A percentile compares a stretch with the other conserved stretches of the same genome.
Evolutionary conservation across 2,329 filamentous ascomycete species (phyloP).

Genomic region (Conoideocrella luteorostrata): DNA sequence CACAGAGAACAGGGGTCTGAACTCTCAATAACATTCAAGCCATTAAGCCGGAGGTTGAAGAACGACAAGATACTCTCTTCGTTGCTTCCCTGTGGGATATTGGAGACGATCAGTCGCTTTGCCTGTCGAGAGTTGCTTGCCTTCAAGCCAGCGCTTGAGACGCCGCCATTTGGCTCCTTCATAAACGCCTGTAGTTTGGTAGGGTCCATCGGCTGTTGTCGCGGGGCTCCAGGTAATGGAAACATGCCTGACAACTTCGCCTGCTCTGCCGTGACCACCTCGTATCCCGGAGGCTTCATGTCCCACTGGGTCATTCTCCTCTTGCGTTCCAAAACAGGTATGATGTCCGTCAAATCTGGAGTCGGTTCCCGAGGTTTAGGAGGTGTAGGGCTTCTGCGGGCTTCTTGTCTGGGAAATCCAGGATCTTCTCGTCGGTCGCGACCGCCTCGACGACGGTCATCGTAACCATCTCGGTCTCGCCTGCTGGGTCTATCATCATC

Average conservation of each 20-base stretch:
- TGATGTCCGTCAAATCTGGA: conserved; percentile 82
- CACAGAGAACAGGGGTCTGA: conserved; percentile 79
- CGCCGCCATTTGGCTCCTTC: conserved; percentile 71
- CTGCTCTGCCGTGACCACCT: conserved; percentile 96
- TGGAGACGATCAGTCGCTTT: conserved; percentile 84
- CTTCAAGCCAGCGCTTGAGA: conserved; percentile 74
- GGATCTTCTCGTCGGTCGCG: conserved; percentile 35
- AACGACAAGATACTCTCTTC: conserved; percentile 75
- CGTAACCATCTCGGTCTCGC: conserved; percentile 49
- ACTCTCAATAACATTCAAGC: conserved; percentile 83
- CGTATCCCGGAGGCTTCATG: conserved; percentile 96
- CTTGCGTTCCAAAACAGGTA: conserved; percentile 78
- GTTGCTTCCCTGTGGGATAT: conserved; percentile 64
- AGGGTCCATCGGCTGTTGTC: conserved; percentile 93
- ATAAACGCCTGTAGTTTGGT: conserved; percentile 92
- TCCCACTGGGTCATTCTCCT: conserved; percentile 97
- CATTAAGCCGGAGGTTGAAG: conserved; percentile 95
- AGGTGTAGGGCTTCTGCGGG: conserved; percentile 69
- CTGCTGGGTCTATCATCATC: conserved; percentile 53
- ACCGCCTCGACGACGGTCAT: conserved; percentile 46
- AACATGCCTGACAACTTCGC: conserved; percentile 99
- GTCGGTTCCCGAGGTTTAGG: conserved; percentile 92
- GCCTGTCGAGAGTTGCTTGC: conserved; percentile 90
- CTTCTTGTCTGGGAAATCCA: conserved; percentile 37
- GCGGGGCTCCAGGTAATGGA: conserved; percentile 87